phyloP scores from a whole-genome alignment of 176 grass and related monocot genomes.

The Chrysopogon serrulatus region DNA sequence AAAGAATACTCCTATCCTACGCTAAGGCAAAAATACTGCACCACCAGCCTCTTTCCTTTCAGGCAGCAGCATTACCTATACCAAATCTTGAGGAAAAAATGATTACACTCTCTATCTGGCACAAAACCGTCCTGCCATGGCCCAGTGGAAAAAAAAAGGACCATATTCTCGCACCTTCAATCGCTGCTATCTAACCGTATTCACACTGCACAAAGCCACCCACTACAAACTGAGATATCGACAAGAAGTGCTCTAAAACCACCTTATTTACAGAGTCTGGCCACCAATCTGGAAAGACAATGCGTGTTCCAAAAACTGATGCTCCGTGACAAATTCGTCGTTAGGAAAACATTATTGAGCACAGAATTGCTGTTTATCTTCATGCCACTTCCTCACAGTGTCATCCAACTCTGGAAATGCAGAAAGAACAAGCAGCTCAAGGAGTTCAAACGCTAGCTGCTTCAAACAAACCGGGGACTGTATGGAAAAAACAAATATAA shows the following conservation, averaged over 20 bases:
- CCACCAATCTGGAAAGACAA: not conserved
- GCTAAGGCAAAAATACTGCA: not conserved
- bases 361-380: conserved; percentile 48
- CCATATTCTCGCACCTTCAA: not conserved
- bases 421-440: conserved; percentile 74
- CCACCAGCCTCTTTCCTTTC: conserved; percentile 6
- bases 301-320: not conserved
- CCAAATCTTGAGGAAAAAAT: not conserved
- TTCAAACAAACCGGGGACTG: conserved; percentile 96
- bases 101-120: not conserved
- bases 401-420: conserved; percentile 84
- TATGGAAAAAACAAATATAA: conserved; percentile 12
- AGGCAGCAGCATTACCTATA: conserved; percentile 21
- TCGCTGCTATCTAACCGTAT: conserved; percentile 36
- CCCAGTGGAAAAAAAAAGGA: not conserved
- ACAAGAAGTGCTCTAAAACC: not conserved
- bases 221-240: not conserved
- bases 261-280: conserved; percentile 33
- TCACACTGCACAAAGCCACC: conserved; percentile 30
- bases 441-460: conserved; percentile 80
- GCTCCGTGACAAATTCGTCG: not conserved
- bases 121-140: not conserved
- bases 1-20: conserved; percentile 9
- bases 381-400: conserved; percentile 61
- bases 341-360: not conserved